These are phyloP conservation scores for Delitschia confertaspora DNA, from an alignment of 495 filamentous ascomycete species.

Conservation along the genomic window DNA sequence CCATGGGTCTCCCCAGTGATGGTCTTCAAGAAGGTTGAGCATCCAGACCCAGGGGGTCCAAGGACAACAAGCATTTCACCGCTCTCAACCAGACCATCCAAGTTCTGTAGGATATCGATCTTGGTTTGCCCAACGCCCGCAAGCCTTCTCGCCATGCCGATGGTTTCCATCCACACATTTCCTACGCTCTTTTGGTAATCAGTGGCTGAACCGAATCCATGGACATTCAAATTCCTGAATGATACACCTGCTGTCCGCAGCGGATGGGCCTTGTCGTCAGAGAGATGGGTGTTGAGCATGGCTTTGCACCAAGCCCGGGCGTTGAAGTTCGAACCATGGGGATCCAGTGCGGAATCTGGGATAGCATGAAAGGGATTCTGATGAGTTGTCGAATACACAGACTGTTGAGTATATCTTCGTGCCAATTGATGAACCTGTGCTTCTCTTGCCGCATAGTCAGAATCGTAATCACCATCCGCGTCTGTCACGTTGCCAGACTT, in stretches of 20 bases:
- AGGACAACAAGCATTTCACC: conserved; percentile 79
- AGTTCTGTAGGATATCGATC: conserved; percentile 62
- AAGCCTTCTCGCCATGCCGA: conserved; percentile 34
- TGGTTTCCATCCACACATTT: conserved; percentile 32
- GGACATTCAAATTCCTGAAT: conserved; percentile 42
- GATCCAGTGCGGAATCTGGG: conserved; percentile 48
- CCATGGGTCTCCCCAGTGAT: conserved; percentile 58
- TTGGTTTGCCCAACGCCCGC: conserved; percentile 43
- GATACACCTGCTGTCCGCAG: conserved; percentile 38
- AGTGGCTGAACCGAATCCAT: conserved; percentile 42
- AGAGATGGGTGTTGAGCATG: conserved; percentile 33
- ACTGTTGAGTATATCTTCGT: conserved; percentile 27
- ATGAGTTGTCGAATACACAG: conserved; percentile 20
- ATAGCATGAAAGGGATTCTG: conserved; percentile 32
- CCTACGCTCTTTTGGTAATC: conserved; percentile 41
- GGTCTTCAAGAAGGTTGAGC: conserved; percentile 65
- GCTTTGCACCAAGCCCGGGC: conserved; percentile 51
- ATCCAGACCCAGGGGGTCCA: conserved; percentile 62
- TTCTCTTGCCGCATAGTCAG: conserved; percentile 21
- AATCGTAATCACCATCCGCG: conserved; percentile 5
- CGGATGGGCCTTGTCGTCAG: conserved; percentile 28
- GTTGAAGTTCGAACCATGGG: conserved; percentile 47
- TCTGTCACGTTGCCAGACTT: conserved; percentile 3
- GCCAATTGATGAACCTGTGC: conserved; percentile 31
- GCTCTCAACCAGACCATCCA: conserved; percentile 62